phyloP scores from a whole-genome alignment of 371 early-diverging fungal genomes.

The Saksenaea vasiformis region DNA sequence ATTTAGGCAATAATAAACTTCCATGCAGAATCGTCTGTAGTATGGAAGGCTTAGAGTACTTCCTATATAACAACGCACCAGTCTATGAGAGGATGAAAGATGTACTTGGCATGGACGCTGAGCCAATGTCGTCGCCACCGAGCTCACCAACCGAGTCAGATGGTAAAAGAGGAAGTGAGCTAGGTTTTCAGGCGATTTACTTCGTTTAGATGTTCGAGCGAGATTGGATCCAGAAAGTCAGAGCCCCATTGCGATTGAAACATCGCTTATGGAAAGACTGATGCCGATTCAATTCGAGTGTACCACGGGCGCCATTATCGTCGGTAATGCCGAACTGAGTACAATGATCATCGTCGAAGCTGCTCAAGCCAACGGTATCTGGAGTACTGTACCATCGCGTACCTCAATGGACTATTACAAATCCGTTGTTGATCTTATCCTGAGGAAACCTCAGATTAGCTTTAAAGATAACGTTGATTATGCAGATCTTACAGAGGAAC shows the following conservation, averaged over 20 bases:
- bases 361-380: constrained; percentile 65
- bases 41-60: constrained; percentile 84
- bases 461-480: constrained; percentile 73
- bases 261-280: constrained; percentile 56
- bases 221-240: constrained; percentile 37
- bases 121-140: not conserved
- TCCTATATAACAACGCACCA: constrained; percentile 80
- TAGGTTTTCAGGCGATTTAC: not conserved
- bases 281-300: constrained; percentile 76
- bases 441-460: constrained; percentile 59
- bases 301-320: constrained; percentile 69
- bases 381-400: constrained; percentile 57
- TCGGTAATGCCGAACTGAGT: constrained; percentile 77
- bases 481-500: constrained; percentile 31
- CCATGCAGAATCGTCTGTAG: constrained; percentile 71
- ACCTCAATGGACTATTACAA: constrained; percentile 65
- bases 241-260: constrained; percentile 21
- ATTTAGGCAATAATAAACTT: constrained; percentile 23
- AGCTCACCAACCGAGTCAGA: not conserved
- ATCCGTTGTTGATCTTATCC: constrained; percentile 51
- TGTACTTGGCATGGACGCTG: constrained; percentile 48
- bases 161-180: not conserved
- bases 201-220: constrained; percentile 5
- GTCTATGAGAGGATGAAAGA: constrained; percentile 69
- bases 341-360: constrained; percentile 65